Base-by-base conservation (phyloP, 23 red algal genomes). In the Pyropia haitanensis region DNA sequence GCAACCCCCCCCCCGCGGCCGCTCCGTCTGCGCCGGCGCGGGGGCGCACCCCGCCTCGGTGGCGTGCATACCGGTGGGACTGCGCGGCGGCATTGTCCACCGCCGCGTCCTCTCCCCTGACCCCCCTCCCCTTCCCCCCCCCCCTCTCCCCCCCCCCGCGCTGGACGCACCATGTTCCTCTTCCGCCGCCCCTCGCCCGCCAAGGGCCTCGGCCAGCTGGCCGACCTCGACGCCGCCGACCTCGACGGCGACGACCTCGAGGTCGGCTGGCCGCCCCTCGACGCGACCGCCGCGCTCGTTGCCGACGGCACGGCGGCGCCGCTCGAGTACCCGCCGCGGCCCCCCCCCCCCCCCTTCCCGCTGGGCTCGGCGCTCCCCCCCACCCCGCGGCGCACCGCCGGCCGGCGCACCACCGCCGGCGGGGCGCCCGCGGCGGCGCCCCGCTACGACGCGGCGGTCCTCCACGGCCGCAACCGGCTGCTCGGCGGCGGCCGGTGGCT, bases 401-500 rank as follows among this genome's bases (percentile, higher is more conserved):
- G 13, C 39, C 39, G 39, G 7, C 39, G 39, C 39, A 46, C 39
- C 39, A 46, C 39, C 39, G 39, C 39, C 39, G 39, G 5, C 5
- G 39, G 5, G 39, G 39, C 5, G 0, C 5, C 39, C 7, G 5
- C 39, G 5, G 5, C 39, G 5, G 39, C 39, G 5, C 39, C 39
- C 39, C 39, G 39, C 39, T 46, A 46, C 39, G 39, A 46, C 39
- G 39, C 39, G 10, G 39, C 39, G 5, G 39, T 46, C 39, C 39
- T 46, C 5, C 39, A 46, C 5, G 39, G 39, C 39, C 39, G 39
- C 39, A 46, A 46, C 10, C 39, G 39, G 5, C 39, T 46, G 5
- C 39, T 46, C 39, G 39, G 7, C 10, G 39, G 39, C 10, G 79
- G 79, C 68, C 61, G 73, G 17, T 84, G 79, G 54, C 73, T 84